Evolutionary conservation across 1,139 yeast species (phyloP), one percentile per base, ranked within the genome.

Genomic region (Suzukiozyma palmioleophila): DNA sequence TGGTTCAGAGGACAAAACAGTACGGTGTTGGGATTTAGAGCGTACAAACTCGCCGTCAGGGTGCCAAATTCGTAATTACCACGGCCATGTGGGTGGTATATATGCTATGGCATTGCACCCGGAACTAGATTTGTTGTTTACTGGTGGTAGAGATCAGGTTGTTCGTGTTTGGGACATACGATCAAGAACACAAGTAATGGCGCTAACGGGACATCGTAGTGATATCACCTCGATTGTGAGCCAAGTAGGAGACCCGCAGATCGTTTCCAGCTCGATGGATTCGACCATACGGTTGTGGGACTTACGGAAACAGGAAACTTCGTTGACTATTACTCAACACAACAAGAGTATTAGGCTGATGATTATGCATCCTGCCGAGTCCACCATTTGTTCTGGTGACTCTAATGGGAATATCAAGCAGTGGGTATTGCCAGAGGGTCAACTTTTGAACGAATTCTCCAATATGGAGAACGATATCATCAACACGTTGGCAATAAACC

Each of bases 11-110:
- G 99, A 94, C 61, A 90, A 90, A 57, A 76, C 89, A 30, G 88
- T 89, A n/a, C 79, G 89, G 54, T 90, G 97, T 61, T 94, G 97
- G 97, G 98, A 94, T 64, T 68, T 94, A 51, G 97, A 92, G 59
- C 77, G 82, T 52, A 87, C 92, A 50, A 78, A 79, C 51, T 81
- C 87, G 1, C 50, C 62, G 1, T 57, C 66, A 22, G 77, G 77
- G 5, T 66, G 73, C 46, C 73, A 68, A 47, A 78, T 89, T 12
- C 69, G 97, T 41, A 88, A 89, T 52, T 94, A 87, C 57, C 95
- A 90, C 59, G 99, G 98, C 3, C 98, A 92, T 62, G 72, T 88
- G 24, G 87, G 95, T 15, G 95, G 96, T 3, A 87, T 94, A 1
- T 89, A 87, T 54, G 72, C 95, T 1, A 70, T 89, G 39, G 89